Evolutionary conservation across 768 basidiomycete genomes (phyloP), one percentile per base, ranked within the genome.

Genomic region (Serpula lacrymans): DNA sequence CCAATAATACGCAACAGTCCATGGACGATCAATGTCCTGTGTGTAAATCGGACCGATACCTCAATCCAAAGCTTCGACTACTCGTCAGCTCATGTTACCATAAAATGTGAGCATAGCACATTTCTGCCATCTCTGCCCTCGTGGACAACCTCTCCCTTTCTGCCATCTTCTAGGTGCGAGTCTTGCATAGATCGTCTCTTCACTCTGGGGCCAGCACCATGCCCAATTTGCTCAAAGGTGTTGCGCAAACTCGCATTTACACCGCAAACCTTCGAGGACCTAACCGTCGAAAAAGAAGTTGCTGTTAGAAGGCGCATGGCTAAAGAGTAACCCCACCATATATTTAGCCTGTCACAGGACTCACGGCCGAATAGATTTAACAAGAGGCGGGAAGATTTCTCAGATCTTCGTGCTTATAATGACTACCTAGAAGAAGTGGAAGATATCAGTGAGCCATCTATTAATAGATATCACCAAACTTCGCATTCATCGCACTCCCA

Each of bases 31-130:
- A 88, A 58, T 99, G 96, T 68, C 95, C 95, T 0, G 87, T 98
- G 2, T 98, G 96, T 73, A 92, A 92, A 63, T 93, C 90, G 28
- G 96, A 99, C 61, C 72, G 95, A 39, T 97, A 96, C 59, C 71
- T 96, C 43, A 96, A 98, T 54, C 91, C 93, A 16, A 95, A 94
- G 56, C 70, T 99, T 24, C 80, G 95, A 30, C 72, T 99, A 27
- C 77, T 98, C 35, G 93, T 99, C 52, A 92, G 89, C 62, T 84
- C 90, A 12, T 99, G 96, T 61, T 99, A 96, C 64, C 96, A 99
- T 67, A 96, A 96, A 75, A 95, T 98, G 96, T 93, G 49, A 46
- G 71, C 62, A 24, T 33, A 42, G 37, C 22, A 8, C 30, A 14
- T 32, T 31, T 30, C 32, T n/a, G 32, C n/a, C 17, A 38, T 22